These are phyloP conservation scores for Endothia cerciana DNA, from an alignment of 2,329 filamentous ascomycete species.

Conservation along the genomic window DNA sequence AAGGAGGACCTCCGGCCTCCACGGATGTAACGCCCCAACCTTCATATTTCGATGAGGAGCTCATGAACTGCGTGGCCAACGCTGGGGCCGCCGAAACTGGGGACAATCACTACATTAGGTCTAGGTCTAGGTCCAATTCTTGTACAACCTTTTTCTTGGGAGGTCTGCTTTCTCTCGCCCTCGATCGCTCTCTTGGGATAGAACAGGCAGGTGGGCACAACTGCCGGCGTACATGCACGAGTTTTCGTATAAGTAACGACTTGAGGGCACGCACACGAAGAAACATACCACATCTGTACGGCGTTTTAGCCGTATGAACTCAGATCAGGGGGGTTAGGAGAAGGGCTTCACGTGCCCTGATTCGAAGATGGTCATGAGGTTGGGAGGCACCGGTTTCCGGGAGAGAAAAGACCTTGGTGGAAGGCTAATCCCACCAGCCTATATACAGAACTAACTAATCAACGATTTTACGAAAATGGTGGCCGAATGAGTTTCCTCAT, in stretches of 20 bases:
- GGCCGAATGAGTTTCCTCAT: not conserved
- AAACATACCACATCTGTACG: not conserved
- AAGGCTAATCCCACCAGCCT: not conserved
- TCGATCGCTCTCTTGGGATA: conserved; percentile 5
- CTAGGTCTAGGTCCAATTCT: conserved; percentile 5
- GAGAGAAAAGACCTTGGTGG: not conserved
- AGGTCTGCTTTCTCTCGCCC: not conserved
- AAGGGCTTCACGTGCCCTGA: not conserved
- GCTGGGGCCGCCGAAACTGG: not conserved
- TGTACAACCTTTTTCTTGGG: conserved; percentile 9
- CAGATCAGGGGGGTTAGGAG: not conserved
- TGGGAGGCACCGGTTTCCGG: not conserved
- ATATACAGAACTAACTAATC: not conserved
- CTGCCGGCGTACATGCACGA: not conserved
- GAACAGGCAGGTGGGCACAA: conserved; percentile 2
- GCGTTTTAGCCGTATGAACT: not conserved
- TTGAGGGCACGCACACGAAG: conserved; percentile 1
- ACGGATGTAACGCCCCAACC: not conserved
- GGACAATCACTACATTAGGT: not conserved
- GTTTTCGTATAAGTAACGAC: not conserved
- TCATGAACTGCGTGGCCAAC: not conserved
- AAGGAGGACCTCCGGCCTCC: not conserved
- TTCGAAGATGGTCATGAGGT: not conserved
- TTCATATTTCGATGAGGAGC: not conserved
- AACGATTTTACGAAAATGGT: not conserved